Conservation (phyloP, 2,329 filamentous ascomycete species). For the Penicillium sp. region DNA sequence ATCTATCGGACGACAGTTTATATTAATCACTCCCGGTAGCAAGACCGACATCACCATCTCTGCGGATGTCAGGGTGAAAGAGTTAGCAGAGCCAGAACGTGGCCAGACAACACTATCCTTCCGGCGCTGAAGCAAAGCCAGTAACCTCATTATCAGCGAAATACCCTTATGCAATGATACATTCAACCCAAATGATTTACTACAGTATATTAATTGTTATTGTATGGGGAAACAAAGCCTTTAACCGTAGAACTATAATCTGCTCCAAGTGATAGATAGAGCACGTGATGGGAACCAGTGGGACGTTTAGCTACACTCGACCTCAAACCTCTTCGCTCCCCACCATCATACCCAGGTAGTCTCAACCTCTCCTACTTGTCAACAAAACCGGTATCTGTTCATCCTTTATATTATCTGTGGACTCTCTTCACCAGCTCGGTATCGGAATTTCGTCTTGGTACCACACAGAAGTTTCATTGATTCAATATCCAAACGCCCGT, state of each 20-base stretch:
- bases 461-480: constrained; percentile 1
- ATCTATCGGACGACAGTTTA: constrained; percentile 88
- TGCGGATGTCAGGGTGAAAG: constrained; percentile 47
- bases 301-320: constrained; percentile 6
- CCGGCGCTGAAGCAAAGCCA: constrained; percentile 13
- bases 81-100: constrained; percentile 48
- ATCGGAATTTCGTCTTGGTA: neutral
- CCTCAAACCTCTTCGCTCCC: constrained; percentile 13
- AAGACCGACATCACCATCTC: constrained; percentile 56
- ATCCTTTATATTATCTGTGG: neutral
- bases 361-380: neutral
- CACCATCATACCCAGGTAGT: constrained; percentile 3
- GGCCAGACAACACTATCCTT: constrained; percentile 44
- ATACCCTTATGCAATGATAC: constrained; percentile 7
- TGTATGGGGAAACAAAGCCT: too few species aligned
- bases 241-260: too few species aligned
- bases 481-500: neutral
- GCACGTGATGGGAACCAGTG: constrained; percentile 8
- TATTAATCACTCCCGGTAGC: constrained; percentile 91
- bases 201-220: too few species aligned
- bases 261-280: neutral
- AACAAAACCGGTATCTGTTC: neutral
- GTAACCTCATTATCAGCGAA: neutral
- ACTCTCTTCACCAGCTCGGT: neutral
- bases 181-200: too few species aligned